phyloP scores from a whole-genome alignment of 202 grass and related monocot genomes.

The Panicum hallii region DNA sequence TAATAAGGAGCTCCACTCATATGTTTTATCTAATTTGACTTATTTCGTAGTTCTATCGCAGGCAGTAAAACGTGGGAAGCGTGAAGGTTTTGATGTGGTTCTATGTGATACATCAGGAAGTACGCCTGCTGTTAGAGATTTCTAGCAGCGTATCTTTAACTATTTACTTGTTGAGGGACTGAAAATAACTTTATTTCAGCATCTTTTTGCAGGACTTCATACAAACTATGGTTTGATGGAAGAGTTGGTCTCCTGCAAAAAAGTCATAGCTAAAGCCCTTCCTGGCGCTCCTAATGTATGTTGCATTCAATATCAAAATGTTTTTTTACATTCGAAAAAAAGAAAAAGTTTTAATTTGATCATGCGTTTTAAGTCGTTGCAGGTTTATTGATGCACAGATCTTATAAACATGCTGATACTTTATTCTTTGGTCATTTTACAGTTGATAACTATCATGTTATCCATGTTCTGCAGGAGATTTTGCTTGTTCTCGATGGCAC shows the following conservation, averaged over 20 bases:
- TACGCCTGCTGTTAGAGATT: constrained; percentile 48
- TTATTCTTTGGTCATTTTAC: not conserved
- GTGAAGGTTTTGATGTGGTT: constrained; percentile 81
- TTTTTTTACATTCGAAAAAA: no score
- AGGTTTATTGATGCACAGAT: not conserved
- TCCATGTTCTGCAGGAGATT: constrained; percentile 64
- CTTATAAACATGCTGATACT: constrained; percentile 3
- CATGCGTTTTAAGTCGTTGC: not conserved
- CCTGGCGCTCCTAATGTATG: constrained; percentile 81
- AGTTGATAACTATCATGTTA: not conserved
- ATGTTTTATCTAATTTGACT: constrained; percentile 69
- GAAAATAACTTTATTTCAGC: constrained; percentile 9
- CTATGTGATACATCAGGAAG: constrained; percentile 98
- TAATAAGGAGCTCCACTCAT: constrained; percentile 5
- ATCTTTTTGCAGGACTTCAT: constrained; percentile 72
- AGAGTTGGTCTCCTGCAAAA: constrained; percentile 86
- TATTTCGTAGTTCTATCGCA: constrained; percentile 88
- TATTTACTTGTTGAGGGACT: not conserved
- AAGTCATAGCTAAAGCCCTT: constrained; percentile 82
- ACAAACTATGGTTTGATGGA: constrained; percentile 99
- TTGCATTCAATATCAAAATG: not conserved
- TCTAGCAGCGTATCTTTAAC: not conserved
- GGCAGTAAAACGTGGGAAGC: constrained; percentile 93
- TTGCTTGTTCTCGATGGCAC: constrained; percentile 95
- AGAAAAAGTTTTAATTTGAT: not conserved